Base-by-base conservation (phyloP, 2,329 filamentous ascomycete species). In the Dissoconium aciculare region DNA sequence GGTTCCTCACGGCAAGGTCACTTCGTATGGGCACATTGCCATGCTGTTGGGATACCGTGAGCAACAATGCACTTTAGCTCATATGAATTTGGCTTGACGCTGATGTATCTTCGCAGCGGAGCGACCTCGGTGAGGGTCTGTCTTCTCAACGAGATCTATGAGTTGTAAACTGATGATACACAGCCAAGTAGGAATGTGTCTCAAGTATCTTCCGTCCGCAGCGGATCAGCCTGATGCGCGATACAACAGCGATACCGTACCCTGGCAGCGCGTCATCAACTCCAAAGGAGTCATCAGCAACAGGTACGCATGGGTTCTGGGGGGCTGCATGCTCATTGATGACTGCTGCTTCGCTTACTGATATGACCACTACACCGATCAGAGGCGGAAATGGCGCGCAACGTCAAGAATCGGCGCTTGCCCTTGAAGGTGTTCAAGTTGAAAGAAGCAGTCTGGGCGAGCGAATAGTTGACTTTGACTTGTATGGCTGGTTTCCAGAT, bases 191-290 rank as follows among this genome's bases (percentile, higher is more conserved):
- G 87, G 87, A 31, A 66, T 89, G 27, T 91, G 80, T 54, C 69
- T 95, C 15, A 94, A 93, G 54, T 77, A 93, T 51, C 71, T 95
- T 9, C 71, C 84, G 51, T 33, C 63, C 56, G 53, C 44, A 35
- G 28, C 41, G 6, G 47, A 55, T 26, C 53, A 55, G 35, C 50
- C 52, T 28, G 56, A 62, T 38, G 49, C 54, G 31, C 54, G 59
- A 34, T 91, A 78, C 58, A 77, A 93, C 53, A 63, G 68, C 36
- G 63, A 62, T 14, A 94, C 78, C 41, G 87, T 95, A 3, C 87
- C 87, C 0, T 95, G 87, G 29, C 87, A 95, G 61, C 66, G 89
- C 35, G 81, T 95, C 36, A 78, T 95, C 51, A 93, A 87, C 54
- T 62, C 81, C 10, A 87, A 80, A 56, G 85, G 87, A 13, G 63